Evolutionary conservation across 495 filamentous ascomycete genomes (phyloP), one percentile per base, ranked within the genome.

Genomic region (Penicillium verhagenii): DNA sequence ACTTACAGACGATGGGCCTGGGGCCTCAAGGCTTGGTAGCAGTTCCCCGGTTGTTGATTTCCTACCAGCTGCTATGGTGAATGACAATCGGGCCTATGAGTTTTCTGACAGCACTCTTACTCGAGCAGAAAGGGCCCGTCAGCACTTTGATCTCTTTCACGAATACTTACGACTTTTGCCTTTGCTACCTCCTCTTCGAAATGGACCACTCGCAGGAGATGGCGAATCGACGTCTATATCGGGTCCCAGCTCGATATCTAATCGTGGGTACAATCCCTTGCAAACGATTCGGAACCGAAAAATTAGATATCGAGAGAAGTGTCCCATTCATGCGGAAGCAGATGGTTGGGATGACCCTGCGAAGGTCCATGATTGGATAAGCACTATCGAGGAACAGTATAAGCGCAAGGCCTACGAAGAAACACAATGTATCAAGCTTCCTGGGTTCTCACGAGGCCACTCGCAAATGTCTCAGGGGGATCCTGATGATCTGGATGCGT

Each of bases 231-330:
- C 42, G 3, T 39, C 53, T 16, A 1, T 35, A 3, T 20, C 48
- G 42, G 47, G 53, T 45, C 19, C 46, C 35, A 35, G 42, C 1
- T 35, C 38, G 46, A 7, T 55, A 16, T 59, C 84, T 31, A 83
- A 85, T 23, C 82, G 92, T 45, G 60, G 66, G 1, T 96, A 96
- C 60, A 93, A 97, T 65, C 92, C 91, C 5, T 76, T 97, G 20
- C 92, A 97, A 63, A 86, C 85, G 59, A 86, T 96, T 45, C 84
- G 92, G 18, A 96, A 97, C 61, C 80, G 92, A 20, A 88, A 90
- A 57, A 78, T 92, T 4, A 80, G 92, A 47, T 84, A 86, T 48
- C 79, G 90, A 23, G 88, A 91, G 66, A 78, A 87, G 26, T 83
- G 82, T 52, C 67, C 79, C 0, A 84, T 95, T 31, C 83, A 92